A percentile compares a stretch with the other conserved stretches of the same genome.
phyloP scores from a whole-genome alignment of 306 rosid genomes.

The Acacia crassicarpa region DNA sequence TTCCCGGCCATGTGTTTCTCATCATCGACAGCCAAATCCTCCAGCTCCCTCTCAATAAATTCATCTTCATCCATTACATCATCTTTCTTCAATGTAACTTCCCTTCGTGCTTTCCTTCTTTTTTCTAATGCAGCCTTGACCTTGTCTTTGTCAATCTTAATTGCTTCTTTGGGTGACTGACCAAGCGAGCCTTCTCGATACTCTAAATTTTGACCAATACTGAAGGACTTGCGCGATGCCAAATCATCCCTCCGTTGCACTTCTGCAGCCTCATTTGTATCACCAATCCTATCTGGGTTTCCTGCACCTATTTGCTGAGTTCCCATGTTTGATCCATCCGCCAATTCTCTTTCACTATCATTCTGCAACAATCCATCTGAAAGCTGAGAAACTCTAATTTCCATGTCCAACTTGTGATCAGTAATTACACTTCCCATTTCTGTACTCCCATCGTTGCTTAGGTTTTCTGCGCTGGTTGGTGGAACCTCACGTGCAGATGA shows the following conservation, averaged over 20 bases:
- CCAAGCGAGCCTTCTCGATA: conserved; percentile 46
- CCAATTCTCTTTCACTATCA: conserved; percentile 35
- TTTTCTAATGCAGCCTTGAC: conserved; percentile 87
- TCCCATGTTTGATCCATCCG: conserved; percentile 27
- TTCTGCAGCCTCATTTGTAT: conserved; percentile 60
- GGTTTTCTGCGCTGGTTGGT: conserved; percentile 45
- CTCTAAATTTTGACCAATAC: conserved; percentile 34
- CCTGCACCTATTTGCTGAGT: conserved; percentile 47
- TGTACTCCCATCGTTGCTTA: conserved; percentile 67
- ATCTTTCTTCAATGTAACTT: conserved; percentile 65
- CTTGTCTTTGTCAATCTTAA: conserved; percentile 81
- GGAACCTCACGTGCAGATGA: conserved; percentile 34
- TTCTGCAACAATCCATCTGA: conserved; percentile 42
- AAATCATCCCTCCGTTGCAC: conserved; percentile 35
- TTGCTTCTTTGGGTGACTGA: conserved; percentile 77
- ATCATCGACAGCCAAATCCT: conserved; percentile 74
- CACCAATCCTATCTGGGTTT: conserved; percentile 50
- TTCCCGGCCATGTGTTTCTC: conserved; percentile 49
- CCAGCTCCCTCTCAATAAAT: conserved; percentile 88
- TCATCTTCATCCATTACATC: conserved; percentile 89
- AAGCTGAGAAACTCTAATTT: conserved; percentile 55
- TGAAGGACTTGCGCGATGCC: conserved; percentile 10
- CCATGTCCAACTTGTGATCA: conserved; percentile 64
- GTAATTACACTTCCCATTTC: conserved; percentile 61
- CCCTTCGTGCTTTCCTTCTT: conserved; percentile 67